Percentiles rank a stretch among this genome's conserved stretches.
Evolutionary conservation across 495 filamentous ascomycete species (phyloP).

Genomic region (Penicillium subrubescens): DNA sequence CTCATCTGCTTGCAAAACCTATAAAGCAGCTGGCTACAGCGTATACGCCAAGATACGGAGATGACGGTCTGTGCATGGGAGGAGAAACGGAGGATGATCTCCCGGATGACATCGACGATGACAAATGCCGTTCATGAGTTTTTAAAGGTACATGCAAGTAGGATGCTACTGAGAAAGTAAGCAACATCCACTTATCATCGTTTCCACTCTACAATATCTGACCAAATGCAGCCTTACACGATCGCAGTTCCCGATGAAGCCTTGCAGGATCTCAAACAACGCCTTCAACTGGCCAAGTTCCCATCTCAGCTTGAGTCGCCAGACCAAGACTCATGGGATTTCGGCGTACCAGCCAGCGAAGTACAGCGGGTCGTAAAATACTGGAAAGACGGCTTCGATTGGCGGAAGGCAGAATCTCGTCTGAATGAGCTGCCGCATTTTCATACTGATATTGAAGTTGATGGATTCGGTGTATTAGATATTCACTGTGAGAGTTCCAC

Average conservation of each 20-base stretch:
- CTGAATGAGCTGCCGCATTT: conserved; percentile 50
- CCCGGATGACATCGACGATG: neutral
- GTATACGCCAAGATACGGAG: neutral
- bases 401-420: conserved; percentile 43
- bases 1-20: too few species aligned
- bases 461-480: conserved; percentile 41
- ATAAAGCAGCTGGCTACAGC: neutral
- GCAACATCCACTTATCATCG: neutral
- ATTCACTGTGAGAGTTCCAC: conserved; percentile 38
- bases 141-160: neutral
- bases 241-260: conserved; percentile 41
- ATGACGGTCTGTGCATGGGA: too few species aligned
- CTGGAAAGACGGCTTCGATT: conserved; percentile 45
- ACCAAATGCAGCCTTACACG: conserved; percentile 26
- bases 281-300: conserved; percentile 38
- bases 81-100: neutral
- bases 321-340: conserved; percentile 39
- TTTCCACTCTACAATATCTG: conserved; percentile 15
- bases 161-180: neutral
- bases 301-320: conserved; percentile 40
- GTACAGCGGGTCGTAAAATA: conserved; percentile 38
- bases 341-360: conserved; percentile 43
- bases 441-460: conserved; percentile 41
- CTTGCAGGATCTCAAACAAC: conserved; percentile 39
- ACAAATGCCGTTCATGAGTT: neutral